These are phyloP conservation scores for Curvularia sp. DNA, from an alignment of 2,329 filamentous ascomycete genomes.

Conservation along the genomic window DNA sequence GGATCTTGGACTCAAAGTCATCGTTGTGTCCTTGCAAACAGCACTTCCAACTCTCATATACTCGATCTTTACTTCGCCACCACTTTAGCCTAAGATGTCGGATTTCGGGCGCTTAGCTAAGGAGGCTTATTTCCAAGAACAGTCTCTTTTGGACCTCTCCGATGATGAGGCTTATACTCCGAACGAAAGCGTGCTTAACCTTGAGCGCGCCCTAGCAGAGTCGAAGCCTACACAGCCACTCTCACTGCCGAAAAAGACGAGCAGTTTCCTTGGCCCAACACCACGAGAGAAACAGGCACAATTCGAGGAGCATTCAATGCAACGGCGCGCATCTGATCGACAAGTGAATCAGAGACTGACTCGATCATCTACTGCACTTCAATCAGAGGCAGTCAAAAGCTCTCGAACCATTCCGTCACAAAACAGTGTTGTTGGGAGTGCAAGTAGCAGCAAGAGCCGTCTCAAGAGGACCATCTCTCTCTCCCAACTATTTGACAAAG, in stretches of 20 bases:
- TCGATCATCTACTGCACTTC: constrained; percentile 31
- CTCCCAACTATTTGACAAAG: constrained; percentile 21
- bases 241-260: constrained; percentile 22
- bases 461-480: constrained; percentile 36
- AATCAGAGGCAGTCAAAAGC: constrained; percentile 22
- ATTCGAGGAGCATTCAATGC: constrained; percentile 32
- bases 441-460: constrained; percentile 12
- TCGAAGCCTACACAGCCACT: constrained; percentile 29
- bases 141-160: constrained; percentile 38
- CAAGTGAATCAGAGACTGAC: constrained; percentile 12
- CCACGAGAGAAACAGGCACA: constrained; percentile 39
- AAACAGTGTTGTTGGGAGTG: neutral
- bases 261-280: constrained; percentile 43
- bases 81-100: constrained; percentile 25
- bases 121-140: constrained; percentile 39
- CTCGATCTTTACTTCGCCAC: neutral
- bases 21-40: neutral
- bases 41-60: neutral
- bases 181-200: constrained; percentile 19
- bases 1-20: neutral
- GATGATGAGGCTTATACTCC: constrained; percentile 36
- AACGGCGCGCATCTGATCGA: constrained; percentile 23
- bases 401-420: constrained; percentile 22
- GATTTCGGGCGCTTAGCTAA: constrained; percentile 36
- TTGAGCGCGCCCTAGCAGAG: constrained; percentile 34